A percentile compares a stretch with the other conserved stretches of the same genome.
These are phyloP conservation scores for Elsinoe batatas DNA, from an alignment of 2,329 filamentous ascomycete species.

Conservation along the genomic window DNA sequence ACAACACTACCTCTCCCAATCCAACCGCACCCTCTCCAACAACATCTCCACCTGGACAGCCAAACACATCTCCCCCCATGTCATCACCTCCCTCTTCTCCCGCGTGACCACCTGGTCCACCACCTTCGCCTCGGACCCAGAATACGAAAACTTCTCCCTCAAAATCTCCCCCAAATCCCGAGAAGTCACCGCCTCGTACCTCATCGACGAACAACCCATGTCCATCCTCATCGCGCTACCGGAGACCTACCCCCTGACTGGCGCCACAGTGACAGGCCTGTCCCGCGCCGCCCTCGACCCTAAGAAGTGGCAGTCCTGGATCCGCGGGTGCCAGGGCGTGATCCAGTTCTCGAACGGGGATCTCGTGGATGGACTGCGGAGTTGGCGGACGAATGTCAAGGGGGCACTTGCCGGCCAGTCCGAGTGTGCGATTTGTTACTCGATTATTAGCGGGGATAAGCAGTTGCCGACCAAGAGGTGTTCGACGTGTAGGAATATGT, in stretches of 20 bases:
- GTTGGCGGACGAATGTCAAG: conserved; percentile 78
- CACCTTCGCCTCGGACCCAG: conserved; percentile 28
- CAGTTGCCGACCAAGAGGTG: conserved; percentile 88
- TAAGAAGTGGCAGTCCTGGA: conserved; percentile 86
- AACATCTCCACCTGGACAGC: conserved; percentile 78
- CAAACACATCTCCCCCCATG: conserved; percentile 63
- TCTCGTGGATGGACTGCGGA: conserved; percentile 74
- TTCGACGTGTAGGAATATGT: conserved; percentile 84
- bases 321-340: conserved; percentile 77
- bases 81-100: conserved; percentile 56
- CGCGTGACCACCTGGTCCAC: conserved; percentile 59
- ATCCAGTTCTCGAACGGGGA: conserved; percentile 63
- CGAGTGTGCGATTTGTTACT: conserved; percentile 96
- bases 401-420: conserved; percentile 84
- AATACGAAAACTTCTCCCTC: conserved; percentile 50
- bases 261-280: conserved; percentile 64
- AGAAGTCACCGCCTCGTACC: conserved; percentile 76
- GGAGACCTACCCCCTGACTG: conserved; percentile 69
- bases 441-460: conserved; percentile 79
- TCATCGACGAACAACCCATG: conserved; percentile 78
- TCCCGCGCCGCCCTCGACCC: conserved; percentile 82
- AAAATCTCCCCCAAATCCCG: conserved; percentile 61
- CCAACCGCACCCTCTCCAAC: conserved; percentile 66
- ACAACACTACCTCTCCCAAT: conserved; percentile 73
- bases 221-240: conserved; percentile 76